Evolutionary conservation across 371 early-diverging fungal species (phyloP).

Genomic region (Syncephalastrum contaminatum): DNA sequence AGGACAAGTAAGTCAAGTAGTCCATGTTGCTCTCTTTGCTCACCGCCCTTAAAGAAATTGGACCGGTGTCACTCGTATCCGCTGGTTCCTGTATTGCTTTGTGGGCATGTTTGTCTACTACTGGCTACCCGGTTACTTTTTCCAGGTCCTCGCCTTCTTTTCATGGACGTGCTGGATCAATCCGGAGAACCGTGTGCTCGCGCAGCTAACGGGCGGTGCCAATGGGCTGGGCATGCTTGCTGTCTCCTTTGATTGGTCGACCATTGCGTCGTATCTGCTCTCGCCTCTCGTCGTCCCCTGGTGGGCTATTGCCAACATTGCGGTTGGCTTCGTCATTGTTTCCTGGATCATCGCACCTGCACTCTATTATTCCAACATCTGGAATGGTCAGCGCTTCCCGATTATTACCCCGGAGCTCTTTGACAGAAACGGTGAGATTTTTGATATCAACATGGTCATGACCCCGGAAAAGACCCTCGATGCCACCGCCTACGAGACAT

Average conservation of each 20-base stretch:
- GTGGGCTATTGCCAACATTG: slow-evolving; percentile 71
- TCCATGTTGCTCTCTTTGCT: slow-evolving; percentile 28
- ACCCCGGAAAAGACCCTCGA: slow-evolving; percentile 58
- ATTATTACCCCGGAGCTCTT: slow-evolving; percentile 46
- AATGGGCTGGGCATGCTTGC: slow-evolving; percentile 70
- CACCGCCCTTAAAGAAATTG: slow-evolving; percentile 55
- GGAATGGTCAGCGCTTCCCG: slow-evolving; percentile 65
- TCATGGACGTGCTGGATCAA: slow-evolving; percentile 75
- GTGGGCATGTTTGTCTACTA: slow-evolving; percentile 66
- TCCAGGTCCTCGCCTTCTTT: slow-evolving; percentile 68
- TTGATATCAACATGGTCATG: slow-evolving; percentile 58
- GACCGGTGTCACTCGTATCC: slow-evolving; percentile 52
- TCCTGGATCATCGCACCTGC: slow-evolving; percentile 77
- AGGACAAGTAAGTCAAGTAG: slow-evolving; percentile 17
- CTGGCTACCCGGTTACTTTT: slow-evolving; percentile 78
- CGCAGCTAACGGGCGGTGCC: slow-evolving; percentile 60
- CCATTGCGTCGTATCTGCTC: slow-evolving; percentile 60
- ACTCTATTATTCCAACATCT: slow-evolving; percentile 68
- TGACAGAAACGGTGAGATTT: slow-evolving; percentile 47
- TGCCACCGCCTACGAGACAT: slow-evolving; percentile 58
- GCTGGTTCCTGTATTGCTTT: slow-evolving; percentile 64
- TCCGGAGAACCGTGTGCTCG: slow-evolving; percentile 40
- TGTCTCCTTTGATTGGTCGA: slow-evolving; percentile 78
- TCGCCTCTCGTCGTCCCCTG: slow-evolving; percentile 75
- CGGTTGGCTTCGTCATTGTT: slow-evolving; percentile 66